Evolutionary conservation across 2,329 filamentous ascomycete species (phyloP), one percentile per base, ranked within the genome.

Genomic region (Diplocarpon mali): DNA sequence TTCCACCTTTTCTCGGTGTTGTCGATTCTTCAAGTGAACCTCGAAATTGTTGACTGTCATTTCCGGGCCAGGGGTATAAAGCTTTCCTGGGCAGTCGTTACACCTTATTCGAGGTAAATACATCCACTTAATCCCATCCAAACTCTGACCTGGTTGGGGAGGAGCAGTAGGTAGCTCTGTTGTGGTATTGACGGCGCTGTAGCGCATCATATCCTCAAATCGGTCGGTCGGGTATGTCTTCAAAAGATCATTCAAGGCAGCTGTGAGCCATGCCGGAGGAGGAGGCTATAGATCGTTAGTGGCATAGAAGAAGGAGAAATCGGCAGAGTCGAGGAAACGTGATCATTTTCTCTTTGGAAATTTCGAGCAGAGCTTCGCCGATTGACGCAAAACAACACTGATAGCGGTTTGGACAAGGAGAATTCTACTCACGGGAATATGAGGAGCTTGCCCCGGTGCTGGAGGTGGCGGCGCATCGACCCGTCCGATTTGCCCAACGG

Each of bases 171-270:
- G 76, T 15, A 75, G 66, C 49, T 83, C 77, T 2, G 84, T 89
- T 39, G 75, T 70, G 10, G 75, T 75, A 62, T 94, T 83, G 50
- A 95, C 76, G 47, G 84, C 80, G 17, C 79, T 85, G 65, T 93
- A 89, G 49, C 88, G 86, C 92, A 98, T 98, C 16, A 83, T 76
- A 43, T 80, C 83, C 64, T 95, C 87, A 62, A 96, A 96, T 27
- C 76, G 74, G 62, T 95, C 88, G 56, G 82, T 76, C 3, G 85
- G 82, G 59, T 95, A 90, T 14, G 66, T 65, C 48, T 72, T 69
- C 54, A 78, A 78, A 55, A 96, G 75, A 17, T 78, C 72, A 47
- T 75, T 69, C n/a, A 96, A 76, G 42, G 85, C 83, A 31, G 73
- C 67, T 46, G 73, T 69, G 45, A 98, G 83, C 92, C 92, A 96